Evolutionary conservation across 2,329 filamentous ascomycete genomes (phyloP).

Genomic region (Phyllosticta citrichinensis): DNA sequence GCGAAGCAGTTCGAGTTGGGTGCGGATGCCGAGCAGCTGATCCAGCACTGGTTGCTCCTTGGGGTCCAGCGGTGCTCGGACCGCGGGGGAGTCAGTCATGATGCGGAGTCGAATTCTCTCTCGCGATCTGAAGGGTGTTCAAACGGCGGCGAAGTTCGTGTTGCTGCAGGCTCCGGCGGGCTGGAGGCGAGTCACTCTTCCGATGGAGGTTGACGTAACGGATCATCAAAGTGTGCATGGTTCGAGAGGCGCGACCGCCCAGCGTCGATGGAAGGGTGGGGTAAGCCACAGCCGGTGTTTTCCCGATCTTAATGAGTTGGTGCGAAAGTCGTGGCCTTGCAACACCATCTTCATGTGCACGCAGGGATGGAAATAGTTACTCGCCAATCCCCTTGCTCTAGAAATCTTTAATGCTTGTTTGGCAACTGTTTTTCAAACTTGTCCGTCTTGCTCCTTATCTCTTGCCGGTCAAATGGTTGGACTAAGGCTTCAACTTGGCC

Average conservation of each 20-base stretch:
- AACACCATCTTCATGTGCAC: too few relatives aligned
- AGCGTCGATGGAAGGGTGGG: neutral
- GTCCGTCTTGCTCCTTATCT: too few relatives aligned
- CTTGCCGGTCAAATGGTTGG: too few relatives aligned
- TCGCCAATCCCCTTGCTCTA: too few relatives aligned
- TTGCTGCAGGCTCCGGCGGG: neutral
- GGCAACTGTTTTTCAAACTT: too few relatives aligned
- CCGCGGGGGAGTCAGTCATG: conserved; percentile 53
- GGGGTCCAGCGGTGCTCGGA: conserved; percentile 50
- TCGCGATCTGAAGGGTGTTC: neutral
- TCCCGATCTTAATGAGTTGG: too few relatives aligned
- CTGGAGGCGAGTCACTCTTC: neutral
- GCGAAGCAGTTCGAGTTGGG: conserved; percentile 51
- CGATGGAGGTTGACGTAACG: conserved; percentile 11
- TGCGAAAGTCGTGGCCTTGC: too few relatives aligned
- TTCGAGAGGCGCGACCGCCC: too few relatives aligned
- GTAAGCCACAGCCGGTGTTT: neutral
- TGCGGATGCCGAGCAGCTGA: conserved; percentile 46
- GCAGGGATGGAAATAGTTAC: too few relatives aligned
- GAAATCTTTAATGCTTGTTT: too few relatives aligned
- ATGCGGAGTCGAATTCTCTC: neutral
- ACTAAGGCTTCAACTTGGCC: too few relatives aligned
- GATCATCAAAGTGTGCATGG: neutral
- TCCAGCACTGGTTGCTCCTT: conserved; percentile 57
- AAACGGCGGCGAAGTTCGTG: neutral